phyloP scores from a whole-genome alignment of 2,329 filamentous ascomycete genomes.

The Colletotrichum sp. region DNA sequence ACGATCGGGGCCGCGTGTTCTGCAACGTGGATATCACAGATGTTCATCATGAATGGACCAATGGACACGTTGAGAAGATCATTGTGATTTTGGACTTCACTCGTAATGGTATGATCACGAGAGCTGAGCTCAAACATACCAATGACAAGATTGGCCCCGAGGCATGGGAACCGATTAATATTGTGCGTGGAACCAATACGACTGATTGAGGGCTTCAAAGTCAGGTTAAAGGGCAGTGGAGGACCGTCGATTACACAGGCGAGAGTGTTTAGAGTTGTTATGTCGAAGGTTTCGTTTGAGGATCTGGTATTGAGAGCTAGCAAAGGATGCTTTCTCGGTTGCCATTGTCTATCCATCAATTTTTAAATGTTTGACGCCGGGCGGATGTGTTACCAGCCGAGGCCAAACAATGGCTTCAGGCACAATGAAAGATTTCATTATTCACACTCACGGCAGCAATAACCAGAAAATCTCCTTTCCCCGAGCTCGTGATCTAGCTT shows the following conservation, averaged over 20 bases:
- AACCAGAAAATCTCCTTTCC: fast-evolving
- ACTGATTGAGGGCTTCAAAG: not conserved
- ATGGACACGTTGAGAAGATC: fast-evolving
- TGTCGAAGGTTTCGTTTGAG: not conserved
- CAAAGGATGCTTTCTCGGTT: not conserved
- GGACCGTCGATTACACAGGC: too few species aligned
- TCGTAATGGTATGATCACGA: fast-evolving
- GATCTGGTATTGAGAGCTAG: fast-evolving
- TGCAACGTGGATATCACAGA: not conserved
- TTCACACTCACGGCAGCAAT: not conserved
- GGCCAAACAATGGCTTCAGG: not conserved
- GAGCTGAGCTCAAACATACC: fast-evolving
- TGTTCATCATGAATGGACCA: fast-evolving
- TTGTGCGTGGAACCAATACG: fast-evolving
- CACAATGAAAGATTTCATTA: not conserved
- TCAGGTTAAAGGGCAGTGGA: not conserved
- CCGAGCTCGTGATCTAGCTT: not conserved
- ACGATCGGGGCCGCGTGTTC: not conserved
- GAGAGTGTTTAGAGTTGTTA: not conserved
- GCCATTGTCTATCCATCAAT: not conserved
- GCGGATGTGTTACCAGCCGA: not conserved
- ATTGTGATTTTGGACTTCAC: not conserved
- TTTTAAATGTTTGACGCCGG: not conserved
- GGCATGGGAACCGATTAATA: fast-evolving
- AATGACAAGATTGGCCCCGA: not conserved